A percentile compares a stretch with the other conserved stretches of the same genome.
phyloP scores from a whole-genome alignment of 352 stramenopile genomes.

The Paralagenidium karlingii region DNA sequence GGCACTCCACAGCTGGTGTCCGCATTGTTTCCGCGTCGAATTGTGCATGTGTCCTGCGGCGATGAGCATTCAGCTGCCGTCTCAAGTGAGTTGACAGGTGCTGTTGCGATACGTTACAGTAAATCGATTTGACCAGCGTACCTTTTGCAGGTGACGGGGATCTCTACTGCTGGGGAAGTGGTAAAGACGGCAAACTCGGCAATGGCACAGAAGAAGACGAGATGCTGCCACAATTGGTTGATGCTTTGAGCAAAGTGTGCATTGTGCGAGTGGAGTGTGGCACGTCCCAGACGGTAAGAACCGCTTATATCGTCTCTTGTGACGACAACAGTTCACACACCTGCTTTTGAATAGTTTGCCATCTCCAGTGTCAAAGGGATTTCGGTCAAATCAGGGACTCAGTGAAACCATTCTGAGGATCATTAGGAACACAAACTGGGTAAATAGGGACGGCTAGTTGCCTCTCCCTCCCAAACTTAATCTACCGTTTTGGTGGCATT shows the following conservation, averaged over 20 bases:
- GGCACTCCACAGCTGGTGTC: slow-evolving; percentile 26
- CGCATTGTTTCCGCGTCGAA: slow-evolving; percentile 27
- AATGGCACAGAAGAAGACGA: slow-evolving; percentile 47
- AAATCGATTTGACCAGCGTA: slow-evolving; percentile 5
- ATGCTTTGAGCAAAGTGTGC: slow-evolving; percentile 39
- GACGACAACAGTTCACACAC: no score
- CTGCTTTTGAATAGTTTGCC: no score
- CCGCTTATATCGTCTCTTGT: no score
- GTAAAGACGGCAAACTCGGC: slow-evolving; percentile 51
- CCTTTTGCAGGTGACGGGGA: slow-evolving; percentile 24
- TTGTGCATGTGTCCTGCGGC: slow-evolving; percentile 36
- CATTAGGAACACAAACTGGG: no score
- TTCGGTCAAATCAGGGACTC: no score
- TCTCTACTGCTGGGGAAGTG: slow-evolving; percentile 59
- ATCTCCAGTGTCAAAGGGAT: no score
- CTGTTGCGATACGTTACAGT: neutral
- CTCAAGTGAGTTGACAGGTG: slow-evolving; percentile 20
- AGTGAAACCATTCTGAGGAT: no score
- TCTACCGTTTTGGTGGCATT: no score
- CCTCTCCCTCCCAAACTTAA: no score
- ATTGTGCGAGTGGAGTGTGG: slow-evolving; percentile 39
- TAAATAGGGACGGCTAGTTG: no score
- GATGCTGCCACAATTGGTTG: slow-evolving; percentile 25
- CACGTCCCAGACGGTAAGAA: slow-evolving; percentile 48
- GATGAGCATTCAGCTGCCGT: slow-evolving; percentile 56